Evolutionary conservation across 129 eudicot genomes (phyloP).

Genomic region (Chrysanthemum makinoi): DNA sequence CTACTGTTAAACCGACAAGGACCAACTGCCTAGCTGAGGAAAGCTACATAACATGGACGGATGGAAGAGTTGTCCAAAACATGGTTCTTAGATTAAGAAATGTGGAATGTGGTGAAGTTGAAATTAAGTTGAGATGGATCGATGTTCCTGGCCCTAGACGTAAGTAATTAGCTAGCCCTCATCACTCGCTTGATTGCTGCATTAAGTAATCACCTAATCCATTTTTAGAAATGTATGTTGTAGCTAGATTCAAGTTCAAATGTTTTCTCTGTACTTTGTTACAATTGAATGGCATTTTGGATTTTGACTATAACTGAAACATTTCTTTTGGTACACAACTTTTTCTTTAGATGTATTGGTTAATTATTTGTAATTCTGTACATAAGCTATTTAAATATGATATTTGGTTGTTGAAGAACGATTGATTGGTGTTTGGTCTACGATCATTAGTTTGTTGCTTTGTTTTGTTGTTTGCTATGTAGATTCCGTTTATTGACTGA

Average conservation of each 20-base stretch:
- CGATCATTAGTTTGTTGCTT: not conserved
- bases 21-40: conserved; percentile 59
- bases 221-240: conserved; percentile 14
- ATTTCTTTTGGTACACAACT: not conserved
- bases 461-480: not conserved
- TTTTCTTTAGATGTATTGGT: conserved; percentile 5
- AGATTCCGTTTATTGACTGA: not conserved
- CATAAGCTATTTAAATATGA: conserved; percentile 7
- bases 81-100: conserved; percentile 53
- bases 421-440: not conserved
- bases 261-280: not conserved
- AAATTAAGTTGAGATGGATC: conserved; percentile 55
- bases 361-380: conserved; percentile 11
- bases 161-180: conserved; percentile 9
- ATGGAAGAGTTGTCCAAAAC: conserved; percentile 47
- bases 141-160: conserved; percentile 46
- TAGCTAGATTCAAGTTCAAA: conserved; percentile 12
- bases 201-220: not conserved
- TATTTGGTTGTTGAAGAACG: conserved; percentile 3
- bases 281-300: conserved; percentile 15
- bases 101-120: conserved; percentile 58
- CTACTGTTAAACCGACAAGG: conserved; percentile 47
- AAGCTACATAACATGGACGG: conserved; percentile 45
- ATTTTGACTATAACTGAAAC: conserved; percentile 1
- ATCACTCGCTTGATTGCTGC: not conserved